Percentiles rank a stretch among this genome's conserved stretches.
phyloP scores from a whole-genome alignment of 2,329 filamentous ascomycete genomes.

The Pyricularia grisea region DNA sequence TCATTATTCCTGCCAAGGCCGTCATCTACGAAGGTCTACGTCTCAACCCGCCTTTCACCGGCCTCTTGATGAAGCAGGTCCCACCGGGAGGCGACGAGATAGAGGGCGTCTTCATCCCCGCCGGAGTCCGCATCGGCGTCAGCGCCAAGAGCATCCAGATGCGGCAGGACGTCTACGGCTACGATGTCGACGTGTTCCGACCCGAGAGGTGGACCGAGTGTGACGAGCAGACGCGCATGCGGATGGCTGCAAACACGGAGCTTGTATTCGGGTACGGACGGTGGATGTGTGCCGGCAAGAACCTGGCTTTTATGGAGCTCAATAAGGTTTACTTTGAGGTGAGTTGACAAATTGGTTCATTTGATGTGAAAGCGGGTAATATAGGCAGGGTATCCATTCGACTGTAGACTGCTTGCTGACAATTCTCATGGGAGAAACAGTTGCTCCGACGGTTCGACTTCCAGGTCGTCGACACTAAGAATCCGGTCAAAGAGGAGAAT shows the following conservation, averaged over 20 bases:
- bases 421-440: not conserved
- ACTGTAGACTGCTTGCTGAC: not conserved
- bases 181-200: constrained; percentile 5
- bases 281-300: constrained; percentile 31
- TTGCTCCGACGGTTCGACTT: constrained; percentile 18
- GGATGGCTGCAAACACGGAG: constrained; percentile 15
- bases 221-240: not conserved
- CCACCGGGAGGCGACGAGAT: constrained; percentile 18
- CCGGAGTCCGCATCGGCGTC: constrained; percentile 15
- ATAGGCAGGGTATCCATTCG: not conserved
- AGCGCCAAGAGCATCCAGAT: constrained; percentile 9
- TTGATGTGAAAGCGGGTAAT: not conserved
- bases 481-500: constrained; percentile 14
- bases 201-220: constrained; percentile 6
- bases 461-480: constrained; percentile 16
- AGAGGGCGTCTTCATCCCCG: constrained; percentile 19
- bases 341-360: constrained; percentile 8
- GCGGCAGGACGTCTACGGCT: constrained; percentile 7
- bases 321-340: constrained; percentile 32
- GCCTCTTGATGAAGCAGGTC: constrained; percentile 10
- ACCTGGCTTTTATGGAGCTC: constrained; percentile 30
- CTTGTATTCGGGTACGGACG: constrained; percentile 27
- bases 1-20: constrained; percentile 7
- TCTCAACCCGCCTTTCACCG: constrained; percentile 12
- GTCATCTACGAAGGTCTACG: constrained; percentile 16